Base-by-base conservation (phyloP, 2,329 filamentous ascomycete species). In the Fusarium mangiferae region DNA sequence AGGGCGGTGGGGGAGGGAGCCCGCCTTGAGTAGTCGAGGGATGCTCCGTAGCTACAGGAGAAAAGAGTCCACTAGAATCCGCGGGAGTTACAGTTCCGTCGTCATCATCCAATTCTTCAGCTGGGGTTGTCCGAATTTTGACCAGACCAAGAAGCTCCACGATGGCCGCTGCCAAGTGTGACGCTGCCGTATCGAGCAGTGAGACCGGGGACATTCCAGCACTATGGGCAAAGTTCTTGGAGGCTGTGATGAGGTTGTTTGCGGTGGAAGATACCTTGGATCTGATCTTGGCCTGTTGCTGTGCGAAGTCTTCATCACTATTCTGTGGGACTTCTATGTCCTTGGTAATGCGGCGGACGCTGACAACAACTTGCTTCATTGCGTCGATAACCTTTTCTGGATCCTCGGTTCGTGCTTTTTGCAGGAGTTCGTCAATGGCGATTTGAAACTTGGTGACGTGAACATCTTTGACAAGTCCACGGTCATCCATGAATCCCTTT, bases 381-480 rank as follows among this genome's bases (percentile, higher is more conserved):
- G 92, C 90, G 49, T 96, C 93, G 55, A 97, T 91, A 39, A 96
- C 91, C 74, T 90, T 89, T 51, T 92, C 89, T 2, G 94, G 90
- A 59, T 93, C 90, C n/a, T 93, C 90, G 39, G 88, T 87, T 56
- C 95, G 91, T 24, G 95, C 94, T 45, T 88, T 89, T 73, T 92
- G 92, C 41, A 99, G 87, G 44, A 98, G 87, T 78, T 98, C 96
- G 80, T 99, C 96, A 70, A 99, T 93, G 28, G 95, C 90, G 68
- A 98, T 92, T 82, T 99, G 96, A 85, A 98, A 98, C 79, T 94
- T 95, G 57, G 96, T 98, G 74, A 99, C 91, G 80, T 98, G 93
- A 18, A 98, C 89, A 82, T 98, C 96, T 83, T 94, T 95, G 77
- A 99, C 91, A 28, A 96, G 82, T 11, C 96, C 96, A 67, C 91